These are phyloP conservation scores for Domatiomyces catenatus DNA, from an alignment of 2,329 filamentous ascomycete species.

Conservation along the genomic window DNA sequence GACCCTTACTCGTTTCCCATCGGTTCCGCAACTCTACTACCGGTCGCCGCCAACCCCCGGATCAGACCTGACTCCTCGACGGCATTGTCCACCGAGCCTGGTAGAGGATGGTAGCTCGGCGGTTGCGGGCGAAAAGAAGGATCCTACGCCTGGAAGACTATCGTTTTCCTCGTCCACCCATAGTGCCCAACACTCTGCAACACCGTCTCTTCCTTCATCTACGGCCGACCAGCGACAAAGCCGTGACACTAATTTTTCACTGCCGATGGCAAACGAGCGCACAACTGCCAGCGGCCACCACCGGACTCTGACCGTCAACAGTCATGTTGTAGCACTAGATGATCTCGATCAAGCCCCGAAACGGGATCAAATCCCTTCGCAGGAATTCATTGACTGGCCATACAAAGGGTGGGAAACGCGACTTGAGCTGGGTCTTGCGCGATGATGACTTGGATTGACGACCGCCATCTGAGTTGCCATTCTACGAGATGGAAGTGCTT, in stretches of 20 bases:
- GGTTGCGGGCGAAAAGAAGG: background rate
- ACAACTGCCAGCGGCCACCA: conserved; percentile 5
- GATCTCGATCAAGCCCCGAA: conserved; percentile 8
- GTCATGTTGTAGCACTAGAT: conserved; percentile 10
- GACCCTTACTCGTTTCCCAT: background rate
- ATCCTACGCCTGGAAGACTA: background rate
- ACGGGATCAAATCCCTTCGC: conserved; percentile 15
- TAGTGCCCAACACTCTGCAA: conserved; percentile 3
- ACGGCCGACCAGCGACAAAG: conserved; percentile 38
- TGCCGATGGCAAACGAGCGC: conserved; percentile 1
- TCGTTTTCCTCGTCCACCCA: background rate
- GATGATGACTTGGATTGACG: background rate
- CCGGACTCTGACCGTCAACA: conserved; percentile 6
- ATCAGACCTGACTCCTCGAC: background rate
- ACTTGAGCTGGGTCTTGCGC: conserved; percentile 2
- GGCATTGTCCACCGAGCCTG: background rate
- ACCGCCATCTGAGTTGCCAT: background rate
- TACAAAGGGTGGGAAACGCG: conserved; percentile 13
- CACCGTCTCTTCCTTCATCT: conserved; percentile 36
- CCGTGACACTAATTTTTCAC: conserved; percentile 6
- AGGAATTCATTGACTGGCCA: conserved; percentile 16
- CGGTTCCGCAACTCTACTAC: background rate
- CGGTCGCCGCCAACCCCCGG: background rate
- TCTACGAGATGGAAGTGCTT: background rate
- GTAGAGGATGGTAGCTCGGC: background rate